Percentiles rank a stretch among this genome's conserved stretches.
Conservation (phyloP, 2,329 filamentous ascomycete species). For the Paraconiothyrium brasiliense region DNA sequence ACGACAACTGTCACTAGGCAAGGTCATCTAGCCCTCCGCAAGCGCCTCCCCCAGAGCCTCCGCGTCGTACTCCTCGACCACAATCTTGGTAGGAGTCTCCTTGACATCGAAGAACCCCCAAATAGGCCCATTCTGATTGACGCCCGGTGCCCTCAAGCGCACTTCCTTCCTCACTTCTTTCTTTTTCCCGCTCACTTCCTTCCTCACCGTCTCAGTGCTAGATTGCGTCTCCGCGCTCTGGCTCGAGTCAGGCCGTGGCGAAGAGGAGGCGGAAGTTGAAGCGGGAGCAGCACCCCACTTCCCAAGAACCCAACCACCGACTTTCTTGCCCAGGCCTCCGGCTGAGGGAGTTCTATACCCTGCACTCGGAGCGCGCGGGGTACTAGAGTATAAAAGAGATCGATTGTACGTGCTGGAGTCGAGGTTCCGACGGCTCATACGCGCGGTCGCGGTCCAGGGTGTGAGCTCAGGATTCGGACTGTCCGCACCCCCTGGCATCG, state of each 20-base stretch:
- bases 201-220: conserved; percentile 18
- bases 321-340: conserved; percentile 58
- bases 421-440: conserved; percentile 58
- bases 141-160: conserved; percentile 43
- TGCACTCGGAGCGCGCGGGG: conserved; percentile 33
- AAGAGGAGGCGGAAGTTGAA: conserved; percentile 21
- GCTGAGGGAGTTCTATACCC: conserved; percentile 41
- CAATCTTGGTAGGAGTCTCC: conserved; percentile 44
- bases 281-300: conserved; percentile 67
- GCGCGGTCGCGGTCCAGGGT: conserved; percentile 61
- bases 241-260: conserved; percentile 30
- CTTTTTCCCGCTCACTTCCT: conserved; percentile 23
- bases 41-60: conserved; percentile 51
- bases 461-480: conserved; percentile 52
- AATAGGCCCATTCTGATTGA: conserved; percentile 51
- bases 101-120: conserved; percentile 51
- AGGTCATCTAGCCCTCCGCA: conserved; percentile 27
- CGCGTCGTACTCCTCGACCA: conserved; percentile 48
- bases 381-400: conserved; percentile 54
- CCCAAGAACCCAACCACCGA: conserved; percentile 73
- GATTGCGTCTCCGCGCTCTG: conserved; percentile 35
- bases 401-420: conserved; percentile 65
- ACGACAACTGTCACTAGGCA: background rate
- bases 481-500: conserved; percentile 55
- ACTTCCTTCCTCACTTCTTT: conserved; percentile 20